A percentile compares a stretch with the other conserved stretches of the same genome.
These are phyloP conservation scores for Parastagonospora nodorum DNA, from an alignment of 2,329 filamentous ascomycete genomes.

Conservation along the genomic window DNA sequence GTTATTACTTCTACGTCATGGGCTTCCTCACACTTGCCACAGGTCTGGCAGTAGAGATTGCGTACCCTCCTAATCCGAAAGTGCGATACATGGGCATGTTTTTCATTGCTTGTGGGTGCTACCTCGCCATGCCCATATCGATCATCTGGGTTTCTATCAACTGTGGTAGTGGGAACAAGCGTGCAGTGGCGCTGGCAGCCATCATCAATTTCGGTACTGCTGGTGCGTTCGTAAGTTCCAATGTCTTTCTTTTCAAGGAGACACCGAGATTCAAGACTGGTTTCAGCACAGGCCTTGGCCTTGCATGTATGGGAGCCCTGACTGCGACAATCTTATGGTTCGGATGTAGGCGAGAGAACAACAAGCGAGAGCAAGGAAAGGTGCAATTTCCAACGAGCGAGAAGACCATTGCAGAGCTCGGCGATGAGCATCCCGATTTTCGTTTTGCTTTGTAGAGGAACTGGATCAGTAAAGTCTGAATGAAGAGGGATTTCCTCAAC, in stretches of 20 bases:
- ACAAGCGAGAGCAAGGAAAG: conserved; percentile 48
- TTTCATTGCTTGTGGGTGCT: conserved; percentile 59
- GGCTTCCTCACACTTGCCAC: conserved; percentile 48
- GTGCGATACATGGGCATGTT: conserved; percentile 60
- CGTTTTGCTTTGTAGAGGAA: conserved; percentile 42
- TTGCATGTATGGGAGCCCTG: conserved; percentile 43
- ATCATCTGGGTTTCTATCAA: conserved; percentile 64
- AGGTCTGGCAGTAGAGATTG: conserved; percentile 58
- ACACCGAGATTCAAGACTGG: conserved; percentile 31
- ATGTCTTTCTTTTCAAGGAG: conserved; percentile 35
- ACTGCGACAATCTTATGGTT: conserved; percentile 41
- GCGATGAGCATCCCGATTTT: conserved; percentile 59
- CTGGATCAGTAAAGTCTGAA: background rate
- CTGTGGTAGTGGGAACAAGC: conserved; percentile 37
- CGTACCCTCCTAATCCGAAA: conserved; percentile 42
- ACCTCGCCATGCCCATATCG: conserved; percentile 61
- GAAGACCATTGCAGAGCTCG: conserved; percentile 46
- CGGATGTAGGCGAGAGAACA: conserved; percentile 59
- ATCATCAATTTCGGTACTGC: conserved; percentile 55
- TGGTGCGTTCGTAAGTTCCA: conserved; percentile 60
- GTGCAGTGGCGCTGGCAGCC: conserved; percentile 20
- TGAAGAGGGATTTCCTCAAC: too few relatives aligned
- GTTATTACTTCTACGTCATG: conserved; percentile 38
- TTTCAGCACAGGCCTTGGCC: conserved; percentile 35
- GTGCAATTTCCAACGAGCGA: conserved; percentile 44